phyloP scores from a whole-genome alignment of 129 eudicot species.

The Solidago caesia region DNA sequence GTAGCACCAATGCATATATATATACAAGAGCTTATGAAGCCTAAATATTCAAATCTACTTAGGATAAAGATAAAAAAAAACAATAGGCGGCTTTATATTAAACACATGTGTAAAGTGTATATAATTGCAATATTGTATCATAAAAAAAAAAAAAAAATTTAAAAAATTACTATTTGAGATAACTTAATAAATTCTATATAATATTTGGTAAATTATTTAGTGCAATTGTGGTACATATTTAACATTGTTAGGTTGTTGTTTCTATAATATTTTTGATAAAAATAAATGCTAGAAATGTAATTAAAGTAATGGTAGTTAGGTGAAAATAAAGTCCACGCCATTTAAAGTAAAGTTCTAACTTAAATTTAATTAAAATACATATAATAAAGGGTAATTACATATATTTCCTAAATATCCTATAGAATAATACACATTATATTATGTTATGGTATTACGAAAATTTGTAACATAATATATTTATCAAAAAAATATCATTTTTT shows the following conservation, averaged over 20 bases:
- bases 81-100: slow-evolving; percentile 16
- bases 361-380: neutral
- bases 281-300: neutral
- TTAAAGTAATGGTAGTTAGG: neutral
- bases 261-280: neutral
- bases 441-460: too few relatives aligned
- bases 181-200: too few relatives aligned
- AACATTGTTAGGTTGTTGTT: neutral
- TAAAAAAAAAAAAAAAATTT: too few relatives aligned
- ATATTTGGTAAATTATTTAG: neutral
- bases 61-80: neutral
- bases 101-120: slow-evolving; percentile 7
- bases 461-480: too few relatives aligned
- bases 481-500: too few relatives aligned
- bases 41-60: neutral
- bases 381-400: neutral
- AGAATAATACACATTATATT: too few relatives aligned
- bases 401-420: neutral
- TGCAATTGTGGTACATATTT: neutral
- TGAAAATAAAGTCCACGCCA: neutral
- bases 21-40: slow-evolving; percentile 22
- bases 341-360: neutral
- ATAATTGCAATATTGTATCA: neutral
- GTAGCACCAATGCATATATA: slow-evolving; percentile 15
- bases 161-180: neutral